phyloP scores from a whole-genome alignment of 2,329 filamentous ascomycete genomes.

The Ascochyta koolunga region DNA sequence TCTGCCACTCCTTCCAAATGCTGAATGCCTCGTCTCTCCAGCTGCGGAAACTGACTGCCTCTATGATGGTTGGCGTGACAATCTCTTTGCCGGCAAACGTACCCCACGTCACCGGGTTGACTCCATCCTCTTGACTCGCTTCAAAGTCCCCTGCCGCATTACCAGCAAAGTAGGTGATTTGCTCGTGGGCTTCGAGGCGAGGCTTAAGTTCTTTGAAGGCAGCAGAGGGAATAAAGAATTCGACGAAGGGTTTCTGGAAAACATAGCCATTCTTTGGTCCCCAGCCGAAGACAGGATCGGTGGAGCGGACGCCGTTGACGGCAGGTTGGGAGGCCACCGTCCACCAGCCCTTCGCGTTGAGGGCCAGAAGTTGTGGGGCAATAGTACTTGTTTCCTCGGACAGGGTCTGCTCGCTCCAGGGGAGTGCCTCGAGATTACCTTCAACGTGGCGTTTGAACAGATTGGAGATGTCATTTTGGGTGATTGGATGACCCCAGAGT shows the following conservation, averaged over 20 bases:
- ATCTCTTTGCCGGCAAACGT: conserved; percentile 96
- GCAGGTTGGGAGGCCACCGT: conserved; percentile 94
- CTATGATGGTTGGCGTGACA: conserved; percentile 93
- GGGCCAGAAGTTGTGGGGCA: conserved; percentile 71
- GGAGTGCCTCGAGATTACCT: conserved; percentile 79
- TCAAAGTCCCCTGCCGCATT: conserved; percentile 80
- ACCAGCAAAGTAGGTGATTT: conserved; percentile 85
- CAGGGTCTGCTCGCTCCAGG: conserved; percentile 91
- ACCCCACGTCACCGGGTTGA: conserved; percentile 97
- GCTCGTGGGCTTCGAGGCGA: conserved; percentile 69
- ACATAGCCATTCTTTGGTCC: conserved; percentile 91
- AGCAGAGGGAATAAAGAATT: conserved; percentile 81
- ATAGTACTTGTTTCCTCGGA: conserved; percentile 85
- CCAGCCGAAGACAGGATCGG: conserved; percentile 86
- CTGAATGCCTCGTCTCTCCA: conserved; percentile 97
- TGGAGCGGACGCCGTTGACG: conserved; percentile 81
- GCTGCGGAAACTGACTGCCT: conserved; percentile 89
- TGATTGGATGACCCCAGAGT: conserved; percentile 82
- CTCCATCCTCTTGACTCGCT: conserved; percentile 68
- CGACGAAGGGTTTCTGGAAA: conserved; percentile 97
- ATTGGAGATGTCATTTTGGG: conserved; percentile 72
- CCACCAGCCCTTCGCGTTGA: conserved; percentile 92
- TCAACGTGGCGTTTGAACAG: conserved; percentile 83
- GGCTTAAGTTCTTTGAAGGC: conserved; percentile 74
- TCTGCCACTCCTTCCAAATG: conserved; percentile 93